A percentile compares a stretch with the other conserved stretches of the same genome.
Evolutionary conservation across 345 rosid genomes (phyloP).

Genomic region (Gossypioides kirkii): DNA sequence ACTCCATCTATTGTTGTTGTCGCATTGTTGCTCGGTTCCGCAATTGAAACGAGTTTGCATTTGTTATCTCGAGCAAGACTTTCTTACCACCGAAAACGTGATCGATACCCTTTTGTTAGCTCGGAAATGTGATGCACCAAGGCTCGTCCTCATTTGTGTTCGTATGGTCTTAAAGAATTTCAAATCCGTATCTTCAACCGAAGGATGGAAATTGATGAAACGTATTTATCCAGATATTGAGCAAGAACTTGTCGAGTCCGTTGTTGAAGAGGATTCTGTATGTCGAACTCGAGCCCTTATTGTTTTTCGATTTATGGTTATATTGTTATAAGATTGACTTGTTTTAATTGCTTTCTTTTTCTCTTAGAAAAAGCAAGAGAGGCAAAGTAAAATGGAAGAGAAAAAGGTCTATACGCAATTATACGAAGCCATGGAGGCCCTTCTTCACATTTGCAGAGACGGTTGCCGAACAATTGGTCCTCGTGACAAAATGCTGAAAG

Average conservation of each 20-base stretch:
- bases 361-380: constrained; percentile 51
- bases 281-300: constrained; percentile 21
- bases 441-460: constrained; percentile 78
- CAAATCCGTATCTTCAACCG: constrained; percentile 61
- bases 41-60: constrained; percentile 61
- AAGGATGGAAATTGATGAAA: constrained; percentile 86
- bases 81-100: constrained; percentile 66
- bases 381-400: constrained; percentile 50
- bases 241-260: constrained; percentile 63
- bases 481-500: constrained; percentile 49
- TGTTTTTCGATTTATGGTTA: not conserved
- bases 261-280: constrained; percentile 73
- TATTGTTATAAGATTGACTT: not conserved
- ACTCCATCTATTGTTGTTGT: constrained; percentile 69
- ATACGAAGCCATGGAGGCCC: constrained; percentile 80
- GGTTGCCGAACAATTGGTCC: constrained; percentile 92
- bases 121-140: constrained; percentile 57
- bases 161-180: constrained; percentile 66
- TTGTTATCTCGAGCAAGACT: constrained; percentile 43
- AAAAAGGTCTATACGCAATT: constrained; percentile 60
- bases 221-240: constrained; percentile 60
- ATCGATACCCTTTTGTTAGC: constrained; percentile 79
- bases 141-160: constrained; percentile 51
- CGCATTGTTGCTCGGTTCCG: constrained; percentile 64
- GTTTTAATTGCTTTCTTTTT: not conserved